Base-by-base conservation (phyloP, 192 early-diverging fungal genomes). In the Geranomyces michiganensis region DNA sequence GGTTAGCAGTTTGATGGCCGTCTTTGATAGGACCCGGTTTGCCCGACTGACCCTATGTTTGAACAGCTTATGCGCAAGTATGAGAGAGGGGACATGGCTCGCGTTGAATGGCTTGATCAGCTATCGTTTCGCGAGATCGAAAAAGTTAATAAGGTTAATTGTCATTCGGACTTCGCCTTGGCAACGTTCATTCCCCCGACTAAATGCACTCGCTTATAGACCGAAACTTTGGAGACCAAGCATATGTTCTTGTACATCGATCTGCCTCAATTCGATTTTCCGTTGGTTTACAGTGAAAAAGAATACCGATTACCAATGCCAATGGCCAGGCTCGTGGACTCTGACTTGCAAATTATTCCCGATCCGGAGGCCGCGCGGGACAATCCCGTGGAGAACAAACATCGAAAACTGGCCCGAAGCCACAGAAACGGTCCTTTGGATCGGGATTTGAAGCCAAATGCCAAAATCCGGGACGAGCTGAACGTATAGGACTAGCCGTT, bases 381-480 rank as follows among this genome's bases (percentile, higher is more conserved):
- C 73, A 99, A 99, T 71, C 95, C 93, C 0, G 93, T 95, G 0
- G 98, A 99, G 77, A 90, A 85, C 44, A 98, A 97, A 75, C 96
- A 99, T 73, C 82, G 96, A 19, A 87, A 92, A 44, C 76, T 99
- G 44, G 90, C 91, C 14, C 86, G 98, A 68, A 91, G 90, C 58
- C 95, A 98, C 79, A 81, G 94, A 31, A 96, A 91, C 75, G 92
- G 92, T 7, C 90, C 91, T 9, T 74, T 98, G 29, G 96, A 98
- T 75, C 84, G 93, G 47, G 95, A 99, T 60, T 78, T 99, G 49
- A 99, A 99, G 78, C 98, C 98, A 45, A 96, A 97, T 67, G 91
- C 98, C 1, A 93, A 93, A 67, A 92, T 94, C 45, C 82, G 98
- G 17, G 98, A 99, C 73, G 94, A 97, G 62, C 80, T 99, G n/a